Evolutionary conservation across 345 rosid genomes (phyloP), one percentile per base, ranked within the genome.

Genomic region (Rubroshorea leprosula): DNA sequence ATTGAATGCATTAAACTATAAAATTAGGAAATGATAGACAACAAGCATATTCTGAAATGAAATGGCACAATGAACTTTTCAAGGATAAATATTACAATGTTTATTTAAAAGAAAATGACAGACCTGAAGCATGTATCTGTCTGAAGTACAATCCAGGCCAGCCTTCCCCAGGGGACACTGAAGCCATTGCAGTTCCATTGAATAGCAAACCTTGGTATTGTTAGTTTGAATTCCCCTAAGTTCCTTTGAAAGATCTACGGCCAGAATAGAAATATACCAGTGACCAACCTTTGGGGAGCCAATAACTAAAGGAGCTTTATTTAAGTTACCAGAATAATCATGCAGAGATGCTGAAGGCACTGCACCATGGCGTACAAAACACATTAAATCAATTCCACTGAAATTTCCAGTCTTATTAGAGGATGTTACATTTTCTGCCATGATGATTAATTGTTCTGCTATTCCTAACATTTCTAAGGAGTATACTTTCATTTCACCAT

Each of bases 131-230:
- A 55, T 63, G 56, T 83, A 83, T 60, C 70, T 86, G 63, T 83
- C 78, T 53, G 68, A 82, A 2, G 68, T 68, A 69, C 99, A 93
- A 43, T 78, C 80, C 43, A 77, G 68, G 68, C 99, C 99, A 61
- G 96, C 91, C 81, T 76, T 89, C 35, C 85, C 96, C 50, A 35
- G 35, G 1, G 97, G 93, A 72, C 98, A 92, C 12, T 80, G 81
- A 6, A 80, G 73, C 51, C 80, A 56, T 75, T 86, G 76, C 68
- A 71, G 68, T 48, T 74, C 70, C 68, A 93, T 23, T 24, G 91
- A 81, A 79, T 83, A 89, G 75, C 99, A 93, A 63, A 79, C 75
- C 55, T 65, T 76, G 54, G 70, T 60, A 17, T 24, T 53, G 20
- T 68, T 38, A 58, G 56, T 51, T 57, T 64, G 75, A 55, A 51